A percentile compares a stretch with the other conserved stretches of the same genome.
Conservation (phyloP, 1,284 basidiomycete genomes). For the Trametes hirsuta region DNA sequence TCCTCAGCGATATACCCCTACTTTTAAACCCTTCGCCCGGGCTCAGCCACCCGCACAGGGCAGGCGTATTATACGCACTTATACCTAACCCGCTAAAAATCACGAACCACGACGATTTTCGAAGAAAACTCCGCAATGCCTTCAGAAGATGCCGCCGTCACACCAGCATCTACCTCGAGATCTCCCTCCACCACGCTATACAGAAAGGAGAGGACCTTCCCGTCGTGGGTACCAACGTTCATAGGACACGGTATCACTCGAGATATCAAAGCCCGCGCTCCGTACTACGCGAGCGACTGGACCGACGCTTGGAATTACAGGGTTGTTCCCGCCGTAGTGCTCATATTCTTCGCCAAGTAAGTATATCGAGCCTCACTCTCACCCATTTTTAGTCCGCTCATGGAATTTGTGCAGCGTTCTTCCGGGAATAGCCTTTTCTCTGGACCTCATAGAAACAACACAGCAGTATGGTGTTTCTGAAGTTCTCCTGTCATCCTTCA, state of each 20-base stretch:
- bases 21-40: no score
- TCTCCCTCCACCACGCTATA: constrained; percentile 31
- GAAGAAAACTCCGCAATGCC: background rate
- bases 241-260: constrained; percentile 75
- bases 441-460: constrained; percentile 93
- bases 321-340: constrained; percentile 72
- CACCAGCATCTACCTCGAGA: constrained; percentile 14
- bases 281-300: constrained; percentile 89
- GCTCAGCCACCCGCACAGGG: no score
- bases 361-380: constrained; percentile 25
- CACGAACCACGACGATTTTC: background rate
- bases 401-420: constrained; percentile 57
- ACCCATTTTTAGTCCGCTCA: background rate
- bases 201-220: constrained; percentile 7
- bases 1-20: no score
- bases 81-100: background rate
- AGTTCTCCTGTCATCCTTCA: constrained; percentile 79
- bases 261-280: constrained; percentile 78
- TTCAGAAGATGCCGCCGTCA: background rate
- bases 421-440: constrained; percentile 90
- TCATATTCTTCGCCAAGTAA: constrained; percentile 83
- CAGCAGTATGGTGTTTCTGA: constrained; percentile 91
- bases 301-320: constrained; percentile 88
- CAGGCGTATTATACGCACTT: no score
- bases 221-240: constrained; percentile 22